A percentile compares a stretch with the other conserved stretches of the same genome.
These are phyloP conservation scores for Epichloe typhina DNA, from an alignment of 2,329 filamentous ascomycete species.

Conservation along the genomic window DNA sequence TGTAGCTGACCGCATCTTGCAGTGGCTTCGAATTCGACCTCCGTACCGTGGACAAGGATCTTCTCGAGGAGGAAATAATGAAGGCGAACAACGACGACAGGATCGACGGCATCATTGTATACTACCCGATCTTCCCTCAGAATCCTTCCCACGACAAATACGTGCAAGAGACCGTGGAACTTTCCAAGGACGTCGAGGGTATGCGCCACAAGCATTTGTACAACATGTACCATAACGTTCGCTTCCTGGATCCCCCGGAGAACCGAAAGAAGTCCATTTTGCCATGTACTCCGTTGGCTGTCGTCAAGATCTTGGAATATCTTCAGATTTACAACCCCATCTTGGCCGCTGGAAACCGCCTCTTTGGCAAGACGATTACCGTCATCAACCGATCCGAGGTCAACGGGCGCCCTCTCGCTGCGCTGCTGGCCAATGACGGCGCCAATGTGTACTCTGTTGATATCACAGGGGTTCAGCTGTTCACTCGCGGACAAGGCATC, in stretches of 20 bases:
- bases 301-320: constrained; percentile 94
- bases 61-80: constrained; percentile 79
- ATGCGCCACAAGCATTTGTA: constrained; percentile 87
- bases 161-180: constrained; percentile 83
- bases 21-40: constrained; percentile 87
- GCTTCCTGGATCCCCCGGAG: constrained; percentile 73
- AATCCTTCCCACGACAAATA: constrained; percentile 84
- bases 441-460: constrained; percentile 93
- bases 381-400: constrained; percentile 96
- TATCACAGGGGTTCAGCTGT: constrained; percentile 80
- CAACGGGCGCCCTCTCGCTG: constrained; percentile 83
- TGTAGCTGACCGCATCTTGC: constrained; percentile 6
- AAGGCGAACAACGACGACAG: constrained; percentile 65
- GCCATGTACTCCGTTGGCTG: constrained; percentile 87
- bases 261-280: constrained; percentile 81
- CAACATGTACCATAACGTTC: constrained; percentile 99
- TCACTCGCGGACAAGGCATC: constrained; percentile 79
- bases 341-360: constrained; percentile 78
- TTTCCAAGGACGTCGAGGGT: constrained; percentile 90
- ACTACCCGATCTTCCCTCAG: constrained; percentile 85
- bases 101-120: constrained; percentile 88
- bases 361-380: constrained; percentile 89
- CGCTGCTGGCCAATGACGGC: constrained; percentile 88
- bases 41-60: constrained; percentile 70
- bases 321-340: constrained; percentile 95